phyloP scores from a whole-genome alignment of 2,329 filamentous ascomycete genomes.

The Paraphoma chrysanthemicola region DNA sequence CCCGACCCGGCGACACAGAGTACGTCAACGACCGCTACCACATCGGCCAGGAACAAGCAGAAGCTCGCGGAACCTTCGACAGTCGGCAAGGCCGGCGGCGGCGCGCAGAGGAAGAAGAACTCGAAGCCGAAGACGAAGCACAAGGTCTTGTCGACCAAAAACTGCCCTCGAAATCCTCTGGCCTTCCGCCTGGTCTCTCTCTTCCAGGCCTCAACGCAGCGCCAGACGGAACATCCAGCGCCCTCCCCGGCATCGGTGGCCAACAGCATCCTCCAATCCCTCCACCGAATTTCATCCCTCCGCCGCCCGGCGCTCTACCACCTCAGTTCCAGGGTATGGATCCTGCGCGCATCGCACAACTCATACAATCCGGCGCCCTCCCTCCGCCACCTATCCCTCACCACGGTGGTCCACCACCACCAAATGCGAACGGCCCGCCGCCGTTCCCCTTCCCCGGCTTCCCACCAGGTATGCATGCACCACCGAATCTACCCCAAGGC shows the following conservation, averaged over 20 bases:
- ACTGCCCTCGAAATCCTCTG: conserved; percentile 69
- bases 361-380: conserved; percentile 44
- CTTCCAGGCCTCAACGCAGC: conserved; percentile 42
- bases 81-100: conserved; percentile 78
- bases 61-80: conserved; percentile 94
- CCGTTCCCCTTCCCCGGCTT: conserved; percentile 37
- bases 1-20: conserved; percentile 84
- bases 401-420: conserved; percentile 29
- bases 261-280: conserved; percentile 37
- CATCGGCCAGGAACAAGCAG: conserved; percentile 90
- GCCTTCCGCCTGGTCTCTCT: conserved; percentile 67
- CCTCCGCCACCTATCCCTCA: conserved; percentile 44
- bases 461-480: conserved; percentile 16
- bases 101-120: conserved; percentile 89
- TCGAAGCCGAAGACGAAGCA: conserved; percentile 90
- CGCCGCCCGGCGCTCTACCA: conserved; percentile 19
- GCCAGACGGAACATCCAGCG: conserved; percentile 54
- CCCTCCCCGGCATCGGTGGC: conserved; percentile 57
- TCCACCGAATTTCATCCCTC: conserved; percentile 31
- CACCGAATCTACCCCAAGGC: conserved; percentile 9
- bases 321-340: conserved; percentile 31
- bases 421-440: conserved; percentile 22
- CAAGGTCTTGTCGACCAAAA: conserved; percentile 93
- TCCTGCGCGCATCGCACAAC: conserved; percentile 40
- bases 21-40: conserved; percentile 92